A percentile compares a stretch with the other conserved stretches of the same genome.
These are phyloP conservation scores for Teratosphaeria viscida DNA, from an alignment of 2,329 filamentous ascomycete species.

Conservation along the genomic window DNA sequence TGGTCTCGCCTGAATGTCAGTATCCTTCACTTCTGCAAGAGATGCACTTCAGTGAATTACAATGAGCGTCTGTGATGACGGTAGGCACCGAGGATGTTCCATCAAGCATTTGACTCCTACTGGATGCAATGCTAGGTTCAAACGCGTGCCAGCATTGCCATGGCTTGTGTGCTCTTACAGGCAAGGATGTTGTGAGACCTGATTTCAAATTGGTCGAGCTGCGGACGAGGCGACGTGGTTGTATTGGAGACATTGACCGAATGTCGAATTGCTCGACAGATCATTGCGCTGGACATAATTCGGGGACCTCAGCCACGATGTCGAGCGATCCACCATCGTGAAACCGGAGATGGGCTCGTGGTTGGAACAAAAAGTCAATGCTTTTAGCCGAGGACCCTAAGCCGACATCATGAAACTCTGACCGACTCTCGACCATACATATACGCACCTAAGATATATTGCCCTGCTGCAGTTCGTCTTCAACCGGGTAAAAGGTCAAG, in stretches of 20 bases:
- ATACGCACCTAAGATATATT: neutral
- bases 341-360: neutral
- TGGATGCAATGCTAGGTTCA: neutral
- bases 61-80: neutral
- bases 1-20: neutral
- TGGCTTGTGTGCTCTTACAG: neutral
- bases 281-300: neutral
- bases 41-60: neutral
- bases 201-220: neutral
- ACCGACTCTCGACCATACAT: neutral
- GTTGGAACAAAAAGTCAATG: neutral
- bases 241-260: neutral
- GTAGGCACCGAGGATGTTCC: neutral
- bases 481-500: neutral
- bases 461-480: neutral
- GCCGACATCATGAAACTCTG: neutral
- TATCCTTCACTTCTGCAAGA: neutral
- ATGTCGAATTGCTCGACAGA: no score
- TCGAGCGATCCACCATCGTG: neutral
- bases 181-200: neutral
- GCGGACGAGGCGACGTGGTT: neutral
- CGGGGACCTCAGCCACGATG: neutral
- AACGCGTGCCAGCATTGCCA: neutral
- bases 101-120: neutral
- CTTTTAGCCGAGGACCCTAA: neutral